These are phyloP conservation scores for Barbarea vulgaris DNA, from an alignment of 345 rosid species.

Conservation along the genomic window DNA sequence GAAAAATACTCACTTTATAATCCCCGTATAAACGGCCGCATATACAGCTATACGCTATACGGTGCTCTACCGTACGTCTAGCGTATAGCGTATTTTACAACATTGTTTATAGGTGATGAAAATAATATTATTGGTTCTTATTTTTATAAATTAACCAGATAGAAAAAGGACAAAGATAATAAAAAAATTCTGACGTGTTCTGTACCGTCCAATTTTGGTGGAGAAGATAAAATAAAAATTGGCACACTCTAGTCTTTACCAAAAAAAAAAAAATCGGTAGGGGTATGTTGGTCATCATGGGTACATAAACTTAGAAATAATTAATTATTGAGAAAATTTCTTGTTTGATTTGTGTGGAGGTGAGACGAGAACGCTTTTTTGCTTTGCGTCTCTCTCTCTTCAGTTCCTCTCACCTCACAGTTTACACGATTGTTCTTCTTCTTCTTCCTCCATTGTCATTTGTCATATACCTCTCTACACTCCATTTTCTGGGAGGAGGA, in stretches of 20 bases:
- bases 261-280: background rate
- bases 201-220: slow-evolving; percentile 46
- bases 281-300: slow-evolving; percentile 6
- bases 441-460: slow-evolving; percentile 19
- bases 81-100: no score
- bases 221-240: slow-evolving; percentile 40
- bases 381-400: slow-evolving; percentile 39
- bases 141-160: background rate
- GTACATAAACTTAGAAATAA: slow-evolving; percentile 8
- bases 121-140: background rate
- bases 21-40: no score
- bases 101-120: no score
- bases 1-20: no score
- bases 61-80: no score
- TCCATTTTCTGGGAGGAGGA: slow-evolving; percentile 19
- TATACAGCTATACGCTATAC: no score
- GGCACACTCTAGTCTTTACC: background rate
- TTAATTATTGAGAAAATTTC: slow-evolving; percentile 1
- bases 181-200: slow-evolving; percentile 25
- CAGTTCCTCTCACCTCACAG: slow-evolving; percentile 27
- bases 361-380: slow-evolving; percentile 54
- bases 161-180: slow-evolving; percentile 33
- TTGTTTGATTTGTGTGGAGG: slow-evolving; percentile 59
- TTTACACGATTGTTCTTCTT: slow-evolving; percentile 39
- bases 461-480: slow-evolving; percentile 15